Percentiles rank a stretch among this genome's conserved stretches.
Evolutionary conservation across 176 grass and related monocot genomes (phyloP).

Genomic region (Oryza punctata): DNA sequence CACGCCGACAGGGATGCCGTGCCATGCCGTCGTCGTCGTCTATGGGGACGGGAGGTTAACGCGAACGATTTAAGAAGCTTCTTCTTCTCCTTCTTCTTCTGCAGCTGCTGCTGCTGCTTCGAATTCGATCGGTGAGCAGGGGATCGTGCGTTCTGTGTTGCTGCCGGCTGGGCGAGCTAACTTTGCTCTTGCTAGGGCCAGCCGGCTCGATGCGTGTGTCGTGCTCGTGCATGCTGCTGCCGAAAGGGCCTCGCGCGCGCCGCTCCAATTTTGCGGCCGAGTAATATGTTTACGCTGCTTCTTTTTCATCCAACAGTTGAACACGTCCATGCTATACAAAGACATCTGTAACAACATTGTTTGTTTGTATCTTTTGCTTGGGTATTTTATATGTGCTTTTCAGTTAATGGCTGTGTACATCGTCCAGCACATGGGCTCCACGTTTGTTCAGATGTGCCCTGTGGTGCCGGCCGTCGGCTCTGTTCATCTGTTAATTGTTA

Average conservation of each 20-base stretch:
- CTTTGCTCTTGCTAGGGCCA: not conserved
- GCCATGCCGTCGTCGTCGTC: no score
- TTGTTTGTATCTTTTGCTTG: not conserved
- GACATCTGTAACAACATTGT: not conserved
- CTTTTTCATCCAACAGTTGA: not conserved
- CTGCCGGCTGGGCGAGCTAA: not conserved
- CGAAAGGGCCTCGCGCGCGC: not conserved
- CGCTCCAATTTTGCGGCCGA: not conserved
- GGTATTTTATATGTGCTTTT: not conserved
- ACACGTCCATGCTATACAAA: not conserved
- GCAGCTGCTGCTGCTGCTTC: no score
- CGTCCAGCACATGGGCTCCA: not conserved
- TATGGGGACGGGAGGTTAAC: no score
- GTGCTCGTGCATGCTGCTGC: not conserved
- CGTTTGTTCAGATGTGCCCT: not conserved
- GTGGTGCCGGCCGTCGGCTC: not conserved
- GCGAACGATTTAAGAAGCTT: not conserved
- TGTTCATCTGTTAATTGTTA: not conserved
- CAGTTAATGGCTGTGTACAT: not conserved
- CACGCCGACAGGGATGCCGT: not conserved
- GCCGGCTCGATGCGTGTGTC: no score
- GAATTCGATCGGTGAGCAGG: not conserved
- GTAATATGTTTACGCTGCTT: not conserved
- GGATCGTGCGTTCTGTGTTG: not conserved
- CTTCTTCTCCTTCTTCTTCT: not conserved